Base-by-base conservation (phyloP, 1,284 basidiomycete genomes). In the Cerrena zonata region DNA sequence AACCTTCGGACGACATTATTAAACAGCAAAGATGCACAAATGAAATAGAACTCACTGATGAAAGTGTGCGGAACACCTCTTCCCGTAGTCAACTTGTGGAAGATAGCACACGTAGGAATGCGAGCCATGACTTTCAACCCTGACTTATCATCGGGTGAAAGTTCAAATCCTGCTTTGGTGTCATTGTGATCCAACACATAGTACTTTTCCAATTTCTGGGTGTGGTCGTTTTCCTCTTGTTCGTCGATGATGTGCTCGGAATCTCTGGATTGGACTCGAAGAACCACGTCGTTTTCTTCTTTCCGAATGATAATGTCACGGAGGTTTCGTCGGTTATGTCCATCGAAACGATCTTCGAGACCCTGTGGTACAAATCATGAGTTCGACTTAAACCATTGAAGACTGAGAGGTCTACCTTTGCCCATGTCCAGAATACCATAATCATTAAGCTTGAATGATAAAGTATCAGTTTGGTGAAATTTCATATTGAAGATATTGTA, bases 371-470 rank as follows among this genome's bases (percentile, higher is more conserved):
- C 18, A 46, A 34, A 27, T 27, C 10, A 22, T 49, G 11, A 45
- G 15, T 18, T 42, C 12, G 36, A 26, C 15, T 4, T 3, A 15
- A 3, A 21, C 5, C 23, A 19, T 15, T 23, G 18, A 38, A 19
- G 13, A 21, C 25, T 10, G 26, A 34, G 7, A 34, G 7, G 15
- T 19, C 63, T 45, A 74, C 78, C 67, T 75, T 82, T 27, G 71
- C 79, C 80, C 80, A 84, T 2, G 79, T 78, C 80, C 81, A 84
- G 52, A 84, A 75, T 3, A 71, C 60, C 77, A 84, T 82, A 48
- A 78, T 57, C 1, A 62, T 27, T 44, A 72, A 59, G 12, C 76
- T 77, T 26, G 26, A 18, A 43, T 27, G 19, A 26, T 23, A 10
- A 26, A 25, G 5, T 12, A 48, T 25, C 7, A 40, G n/a, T n/a